A percentile compares a stretch with the other conserved stretches of the same genome.
phyloP scores from a whole-genome alignment of 805 yeast species.

The Lachancea sp. region DNA sequence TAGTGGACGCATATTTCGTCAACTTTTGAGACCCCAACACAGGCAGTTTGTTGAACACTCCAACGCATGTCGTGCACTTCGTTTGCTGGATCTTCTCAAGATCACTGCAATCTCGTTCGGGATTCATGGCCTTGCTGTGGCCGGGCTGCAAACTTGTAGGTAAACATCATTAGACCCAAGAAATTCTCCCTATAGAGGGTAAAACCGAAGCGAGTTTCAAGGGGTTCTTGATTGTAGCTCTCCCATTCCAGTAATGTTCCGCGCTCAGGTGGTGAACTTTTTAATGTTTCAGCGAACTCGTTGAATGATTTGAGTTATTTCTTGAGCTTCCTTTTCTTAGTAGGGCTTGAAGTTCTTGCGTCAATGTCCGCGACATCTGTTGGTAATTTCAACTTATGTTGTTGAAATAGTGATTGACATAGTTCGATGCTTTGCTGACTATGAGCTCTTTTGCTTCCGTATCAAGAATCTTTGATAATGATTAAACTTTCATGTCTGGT shows the following conservation, averaged over 20 bases:
- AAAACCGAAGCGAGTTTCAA: slow-evolving; percentile 5
- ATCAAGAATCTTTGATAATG: slow-evolving; percentile 1
- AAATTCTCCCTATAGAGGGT: slow-evolving; percentile 1
- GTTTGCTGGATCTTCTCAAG: too few species aligned
- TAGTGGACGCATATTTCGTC: too few species aligned
- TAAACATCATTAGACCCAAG: too few species aligned
- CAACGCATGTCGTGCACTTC: too few species aligned
- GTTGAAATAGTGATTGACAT: background rate
- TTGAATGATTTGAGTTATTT: background rate
- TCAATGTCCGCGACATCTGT: background rate
- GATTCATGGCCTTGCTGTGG: too few species aligned
- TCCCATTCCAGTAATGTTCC: background rate
- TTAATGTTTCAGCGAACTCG: background rate
- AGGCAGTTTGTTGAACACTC: too few species aligned
- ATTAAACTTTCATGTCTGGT: slow-evolving; percentile 8
- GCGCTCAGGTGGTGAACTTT: too few species aligned
- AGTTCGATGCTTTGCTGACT: background rate
- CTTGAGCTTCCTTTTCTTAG: background rate
- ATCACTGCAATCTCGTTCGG: too few species aligned
- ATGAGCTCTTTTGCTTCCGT: background rate
- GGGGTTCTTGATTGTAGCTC: too few species aligned
- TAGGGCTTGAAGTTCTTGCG: background rate
- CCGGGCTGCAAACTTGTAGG: too few species aligned
- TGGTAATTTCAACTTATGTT: background rate
- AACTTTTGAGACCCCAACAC: too few species aligned